Percentiles rank a stretch among this genome's conserved stretches.
phyloP scores from a whole-genome alignment of 2,329 filamentous ascomycete species.

The Fusarium sp. region DNA sequence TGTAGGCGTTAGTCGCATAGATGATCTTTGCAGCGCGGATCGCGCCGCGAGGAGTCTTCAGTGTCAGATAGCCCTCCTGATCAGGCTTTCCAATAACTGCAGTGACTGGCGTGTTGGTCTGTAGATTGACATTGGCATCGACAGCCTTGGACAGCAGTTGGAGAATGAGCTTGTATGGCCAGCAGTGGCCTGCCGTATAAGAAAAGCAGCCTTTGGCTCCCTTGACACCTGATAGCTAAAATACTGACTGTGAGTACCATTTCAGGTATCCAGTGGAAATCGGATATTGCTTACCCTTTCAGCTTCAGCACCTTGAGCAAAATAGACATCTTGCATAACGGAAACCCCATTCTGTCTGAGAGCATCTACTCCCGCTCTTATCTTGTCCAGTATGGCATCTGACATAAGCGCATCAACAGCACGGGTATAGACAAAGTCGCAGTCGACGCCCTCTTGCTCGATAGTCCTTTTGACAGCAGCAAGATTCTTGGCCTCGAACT shows the following conservation, averaged over 20 bases:
- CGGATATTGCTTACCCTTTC: background rate
- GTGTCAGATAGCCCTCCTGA: background rate
- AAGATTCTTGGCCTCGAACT: conserved; percentile 1
- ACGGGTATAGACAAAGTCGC: conserved; percentile 1
- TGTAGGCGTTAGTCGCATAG: background rate
- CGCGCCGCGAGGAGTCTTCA: background rate
- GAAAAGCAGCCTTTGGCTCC: background rate
- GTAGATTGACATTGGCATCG: background rate
- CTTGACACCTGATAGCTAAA: background rate
- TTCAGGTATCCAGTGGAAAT: accelerated
- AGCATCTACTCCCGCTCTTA: background rate
- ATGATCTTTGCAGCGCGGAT: background rate
- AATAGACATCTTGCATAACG: background rate
- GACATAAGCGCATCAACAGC: background rate
- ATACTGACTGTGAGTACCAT: accelerated
- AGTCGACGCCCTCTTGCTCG: background rate
- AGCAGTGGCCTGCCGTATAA: background rate
- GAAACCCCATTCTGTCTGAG: background rate
- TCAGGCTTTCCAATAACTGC: background rate
- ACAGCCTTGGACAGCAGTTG: background rate
- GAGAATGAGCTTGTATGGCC: conserved; percentile 1
- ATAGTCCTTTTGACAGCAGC: background rate
- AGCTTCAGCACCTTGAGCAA: background rate
- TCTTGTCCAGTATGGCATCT: background rate
- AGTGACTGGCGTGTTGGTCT: background rate